Evolutionary conservation across 2,329 filamentous ascomycete genomes (phyloP).

Genomic region (Aaosphaeria arxii): DNA sequence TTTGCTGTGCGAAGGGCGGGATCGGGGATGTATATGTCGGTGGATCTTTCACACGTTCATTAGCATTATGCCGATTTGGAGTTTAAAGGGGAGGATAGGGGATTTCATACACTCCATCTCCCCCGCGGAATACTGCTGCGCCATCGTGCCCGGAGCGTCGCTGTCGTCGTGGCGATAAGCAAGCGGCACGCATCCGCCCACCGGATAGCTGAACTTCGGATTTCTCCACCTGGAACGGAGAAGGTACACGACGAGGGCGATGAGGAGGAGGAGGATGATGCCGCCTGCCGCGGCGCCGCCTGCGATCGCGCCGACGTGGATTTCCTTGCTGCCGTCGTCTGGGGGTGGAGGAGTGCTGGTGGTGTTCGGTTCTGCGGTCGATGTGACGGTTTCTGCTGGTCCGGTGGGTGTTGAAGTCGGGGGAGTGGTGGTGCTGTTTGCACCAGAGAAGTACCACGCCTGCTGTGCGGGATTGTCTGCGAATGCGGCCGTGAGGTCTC

Average conservation of each 20-base stretch:
- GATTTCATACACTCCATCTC: no score
- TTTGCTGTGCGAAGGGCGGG: no score
- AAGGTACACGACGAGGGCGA: not conserved
- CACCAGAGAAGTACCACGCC: not conserved
- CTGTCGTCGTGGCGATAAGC: no score
- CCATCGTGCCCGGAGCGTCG: no score
- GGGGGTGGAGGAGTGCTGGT: not conserved
- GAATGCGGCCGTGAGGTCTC: conserved; percentile 24
- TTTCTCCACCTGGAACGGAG: not conserved
- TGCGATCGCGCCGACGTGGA: not conserved
- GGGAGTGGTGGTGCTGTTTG: not conserved
- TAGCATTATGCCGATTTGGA: no score
- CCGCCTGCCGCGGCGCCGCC: not conserved
- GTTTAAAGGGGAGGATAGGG: no score
- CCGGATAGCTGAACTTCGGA: no score
- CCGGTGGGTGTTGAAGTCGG: not conserved
- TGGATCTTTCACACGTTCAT: no score
- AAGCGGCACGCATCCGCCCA: no score
- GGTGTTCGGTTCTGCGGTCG: not conserved
- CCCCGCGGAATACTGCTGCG: no score
- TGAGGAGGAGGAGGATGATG: not conserved
- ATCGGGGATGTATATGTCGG: no score
- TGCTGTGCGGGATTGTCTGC: conserved; percentile 17
- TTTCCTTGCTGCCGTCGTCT: not conserved
- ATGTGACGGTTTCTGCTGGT: not conserved